Conservation (phyloP, 140 eudicot species). For the Erigeron philadelphicus region DNA sequence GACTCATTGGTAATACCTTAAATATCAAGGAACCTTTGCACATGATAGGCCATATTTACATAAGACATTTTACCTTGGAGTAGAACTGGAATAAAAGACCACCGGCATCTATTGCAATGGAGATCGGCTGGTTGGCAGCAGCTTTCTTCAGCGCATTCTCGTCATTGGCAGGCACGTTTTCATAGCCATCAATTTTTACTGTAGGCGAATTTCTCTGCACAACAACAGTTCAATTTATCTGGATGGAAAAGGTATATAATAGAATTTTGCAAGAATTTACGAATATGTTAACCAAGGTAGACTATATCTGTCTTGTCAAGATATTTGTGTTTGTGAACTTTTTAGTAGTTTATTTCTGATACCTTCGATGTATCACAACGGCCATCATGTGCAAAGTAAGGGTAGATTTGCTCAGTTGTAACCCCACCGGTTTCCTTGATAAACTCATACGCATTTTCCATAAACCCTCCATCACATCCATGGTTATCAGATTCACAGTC, state of each 20-base stretch:
- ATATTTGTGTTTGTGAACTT: not conserved
- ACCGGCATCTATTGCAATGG: conserved; percentile 79
- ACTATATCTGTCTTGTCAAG: not conserved
- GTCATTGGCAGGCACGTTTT: conserved; percentile 59
- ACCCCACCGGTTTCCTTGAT: conserved; percentile 66
- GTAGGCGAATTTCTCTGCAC: conserved; percentile 58
- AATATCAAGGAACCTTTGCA: not conserved
- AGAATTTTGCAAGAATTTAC: not conserved
- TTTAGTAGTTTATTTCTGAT: not conserved
- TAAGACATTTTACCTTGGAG: conserved; percentile 39
- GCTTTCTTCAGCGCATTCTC: conserved; percentile 80
- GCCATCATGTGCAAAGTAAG: conserved; percentile 51
- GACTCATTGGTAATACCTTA: too few relatives aligned
- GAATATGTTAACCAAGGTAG: not conserved
- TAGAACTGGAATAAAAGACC: conserved; percentile 65
- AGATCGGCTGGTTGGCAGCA: conserved; percentile 79
- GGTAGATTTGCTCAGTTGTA: conserved; percentile 59
- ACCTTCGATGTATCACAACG: conserved; percentile 61
- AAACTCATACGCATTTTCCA: conserved; percentile 74
- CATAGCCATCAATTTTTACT: conserved; percentile 71
- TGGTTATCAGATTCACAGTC: conserved; percentile 64
- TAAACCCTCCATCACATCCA: conserved; percentile 76
- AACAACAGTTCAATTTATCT: not conserved
- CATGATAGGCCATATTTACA: not conserved
- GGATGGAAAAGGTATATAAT: not conserved